Conservation (phyloP, 768 basidiomycete species). For the Phylloporus rhodoxanthus region DNA sequence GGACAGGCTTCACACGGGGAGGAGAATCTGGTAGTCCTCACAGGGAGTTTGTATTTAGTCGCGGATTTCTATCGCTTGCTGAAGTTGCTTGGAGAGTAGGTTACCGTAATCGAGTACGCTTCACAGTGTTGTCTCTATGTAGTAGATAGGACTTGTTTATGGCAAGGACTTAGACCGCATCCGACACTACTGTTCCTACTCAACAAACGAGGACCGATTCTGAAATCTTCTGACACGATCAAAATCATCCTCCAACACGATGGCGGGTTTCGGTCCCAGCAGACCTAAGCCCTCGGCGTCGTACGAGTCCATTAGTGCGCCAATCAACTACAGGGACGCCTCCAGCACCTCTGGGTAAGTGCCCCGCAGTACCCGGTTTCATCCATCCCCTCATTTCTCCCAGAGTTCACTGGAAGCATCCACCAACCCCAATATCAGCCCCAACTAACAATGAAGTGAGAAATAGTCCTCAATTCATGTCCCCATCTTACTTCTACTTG, state of each 20-base stretch:
- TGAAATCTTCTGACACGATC: constrained; percentile 11
- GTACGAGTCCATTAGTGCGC: constrained; percentile 7
- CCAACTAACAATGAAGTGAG: constrained; percentile 17
- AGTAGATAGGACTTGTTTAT: not conserved
- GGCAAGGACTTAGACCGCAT: not conserved
- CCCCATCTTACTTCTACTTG: constrained; percentile 3
- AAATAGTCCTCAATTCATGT: not conserved
- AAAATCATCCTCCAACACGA: constrained; percentile 4
- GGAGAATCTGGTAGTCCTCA: constrained; percentile 58
- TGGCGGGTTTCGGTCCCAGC: constrained; percentile 8
- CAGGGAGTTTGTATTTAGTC: constrained; percentile 92
- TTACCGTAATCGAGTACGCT: not conserved
- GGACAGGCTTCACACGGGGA: constrained; percentile 3
- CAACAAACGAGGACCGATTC: constrained; percentile 3
- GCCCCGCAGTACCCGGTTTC: not conserved
- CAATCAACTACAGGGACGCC: constrained; percentile 28
- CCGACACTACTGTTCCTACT: not conserved
- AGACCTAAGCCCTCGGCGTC: constrained; percentile 9
- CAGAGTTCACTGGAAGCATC: constrained; percentile 13
- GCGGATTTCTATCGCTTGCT: constrained; percentile 80
- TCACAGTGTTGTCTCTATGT: too few species aligned
- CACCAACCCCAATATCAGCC: constrained; percentile 19
- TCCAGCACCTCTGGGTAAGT: constrained; percentile 20
- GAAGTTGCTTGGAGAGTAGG: constrained; percentile 8
- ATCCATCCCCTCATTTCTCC: constrained; percentile 5